A percentile compares a stretch with the other conserved stretches of the same genome.
Evolutionary conservation across 768 basidiomycete genomes (phyloP).

Genomic region (Leccinum aurantiacum): DNA sequence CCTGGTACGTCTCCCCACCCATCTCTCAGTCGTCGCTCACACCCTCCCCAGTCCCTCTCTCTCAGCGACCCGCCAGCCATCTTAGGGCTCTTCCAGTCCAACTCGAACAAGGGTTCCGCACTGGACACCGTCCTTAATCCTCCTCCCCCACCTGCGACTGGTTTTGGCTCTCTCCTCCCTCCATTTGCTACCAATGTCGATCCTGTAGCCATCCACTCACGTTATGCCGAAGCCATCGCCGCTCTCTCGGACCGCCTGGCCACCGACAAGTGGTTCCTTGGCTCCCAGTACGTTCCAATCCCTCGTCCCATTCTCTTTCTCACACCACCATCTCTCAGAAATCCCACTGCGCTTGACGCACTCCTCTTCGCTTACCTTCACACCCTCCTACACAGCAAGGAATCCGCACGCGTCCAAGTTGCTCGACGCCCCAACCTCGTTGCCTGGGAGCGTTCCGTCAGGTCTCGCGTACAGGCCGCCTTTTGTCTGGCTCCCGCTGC

Average conservation of each 20-base stretch:
- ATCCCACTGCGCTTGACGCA: constrained; percentile 79
- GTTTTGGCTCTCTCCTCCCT: constrained; percentile 63
- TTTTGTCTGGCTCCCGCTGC: constrained; percentile 34
- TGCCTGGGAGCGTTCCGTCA: constrained; percentile 74
- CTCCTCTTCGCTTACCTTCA: constrained; percentile 82
- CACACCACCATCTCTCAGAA: constrained; percentile 40
- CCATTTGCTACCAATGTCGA: constrained; percentile 59
- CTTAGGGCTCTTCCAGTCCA: constrained; percentile 41
- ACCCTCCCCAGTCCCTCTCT: constrained; percentile 43
- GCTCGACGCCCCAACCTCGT: constrained; percentile 74
- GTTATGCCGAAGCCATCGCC: constrained; percentile 69
- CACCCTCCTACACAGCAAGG: constrained; percentile 50
- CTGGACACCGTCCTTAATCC: constrained; percentile 57
- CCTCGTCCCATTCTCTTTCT: constrained; percentile 2
- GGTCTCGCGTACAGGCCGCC: constrained; percentile 52
- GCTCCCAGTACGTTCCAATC: constrained; percentile 54
- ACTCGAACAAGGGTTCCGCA: constrained; percentile 24
- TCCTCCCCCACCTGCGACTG: constrained; percentile 69
- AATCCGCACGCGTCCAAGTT: constrained; percentile 57
- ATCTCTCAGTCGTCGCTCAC: constrained; percentile 8
- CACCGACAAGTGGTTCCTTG: constrained; percentile 79
- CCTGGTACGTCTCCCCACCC: constrained; percentile 45
- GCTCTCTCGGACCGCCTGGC: constrained; percentile 75
- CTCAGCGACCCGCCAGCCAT: constrained; percentile 47
- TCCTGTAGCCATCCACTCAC: constrained; percentile 46